Percentiles rank a stretch among this genome's conserved stretches.
phyloP scores from a whole-genome alignment of 495 filamentous ascomycete species.

The Aspergillus funiculosus region DNA sequence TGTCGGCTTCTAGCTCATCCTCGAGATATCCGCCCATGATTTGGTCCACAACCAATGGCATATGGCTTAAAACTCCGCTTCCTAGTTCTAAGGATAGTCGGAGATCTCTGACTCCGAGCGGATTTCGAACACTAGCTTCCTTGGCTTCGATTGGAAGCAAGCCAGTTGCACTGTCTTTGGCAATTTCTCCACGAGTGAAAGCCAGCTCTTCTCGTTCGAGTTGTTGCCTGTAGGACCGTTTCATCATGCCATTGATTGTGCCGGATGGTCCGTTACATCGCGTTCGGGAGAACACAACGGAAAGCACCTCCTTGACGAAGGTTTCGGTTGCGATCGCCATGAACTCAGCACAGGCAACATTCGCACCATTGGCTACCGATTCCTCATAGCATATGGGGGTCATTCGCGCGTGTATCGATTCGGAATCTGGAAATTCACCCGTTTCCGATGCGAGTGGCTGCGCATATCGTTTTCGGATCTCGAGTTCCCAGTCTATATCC shows the following conservation, averaged over 20 bases:
- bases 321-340: slow-evolving; percentile 88
- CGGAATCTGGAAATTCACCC: slow-evolving; percentile 82
- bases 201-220: slow-evolving; percentile 67
- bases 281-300: slow-evolving; percentile 69
- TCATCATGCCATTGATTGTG: slow-evolving; percentile 67
- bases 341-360: slow-evolving; percentile 68
- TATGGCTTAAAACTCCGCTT: slow-evolving; percentile 66
- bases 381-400: slow-evolving; percentile 91
- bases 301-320: slow-evolving; percentile 83
- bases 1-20: slow-evolving; percentile 61
- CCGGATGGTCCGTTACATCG: slow-evolving; percentile 72
- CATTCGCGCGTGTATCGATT: slow-evolving; percentile 78
- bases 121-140: slow-evolving; percentile 57
- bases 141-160: slow-evolving; percentile 71
- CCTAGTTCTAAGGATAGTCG: slow-evolving; percentile 68
- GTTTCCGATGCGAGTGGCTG: slow-evolving; percentile 84
- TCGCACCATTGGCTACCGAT: slow-evolving; percentile 69
- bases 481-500: slow-evolving; percentile 71
- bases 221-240: slow-evolving; percentile 66
- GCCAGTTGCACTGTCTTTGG: slow-evolving; percentile 56
- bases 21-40: slow-evolving; percentile 70
- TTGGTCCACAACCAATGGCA: slow-evolving; percentile 65
- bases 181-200: slow-evolving; percentile 60
- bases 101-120: slow-evolving; percentile 74
- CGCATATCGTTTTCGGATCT: slow-evolving; percentile 87